These are phyloP conservation scores for Rubia tinctorum DNA, from an alignment of 305 asterid species.

Conservation along the genomic window DNA sequence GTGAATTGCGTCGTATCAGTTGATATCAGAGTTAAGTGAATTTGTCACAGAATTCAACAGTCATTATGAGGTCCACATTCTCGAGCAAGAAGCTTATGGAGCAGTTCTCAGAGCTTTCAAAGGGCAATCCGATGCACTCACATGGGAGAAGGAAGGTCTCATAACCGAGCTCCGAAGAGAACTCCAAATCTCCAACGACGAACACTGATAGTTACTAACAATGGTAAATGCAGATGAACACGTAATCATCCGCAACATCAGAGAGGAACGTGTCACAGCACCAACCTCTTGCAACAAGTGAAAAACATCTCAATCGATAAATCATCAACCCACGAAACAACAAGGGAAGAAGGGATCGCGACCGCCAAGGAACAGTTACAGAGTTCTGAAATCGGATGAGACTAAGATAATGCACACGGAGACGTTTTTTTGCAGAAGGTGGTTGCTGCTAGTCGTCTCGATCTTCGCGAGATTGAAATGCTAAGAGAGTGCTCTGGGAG, in stretches of 20 bases:
- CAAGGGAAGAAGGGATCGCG: too few relatives aligned
- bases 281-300: background rate
- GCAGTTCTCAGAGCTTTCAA: background rate
- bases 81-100: background rate
- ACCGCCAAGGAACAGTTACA: background rate
- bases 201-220: background rate
- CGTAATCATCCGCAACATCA: background rate
- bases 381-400: background rate
- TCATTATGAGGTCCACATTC: background rate
- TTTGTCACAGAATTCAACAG: too few relatives aligned
- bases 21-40: too few relatives aligned
- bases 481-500: background rate
- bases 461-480: background rate
- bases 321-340: too few relatives aligned
- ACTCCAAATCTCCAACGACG: background rate
- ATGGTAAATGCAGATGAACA: background rate
- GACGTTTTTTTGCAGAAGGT: background rate
- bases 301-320: background rate
- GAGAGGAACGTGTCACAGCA: background rate
- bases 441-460: background rate
- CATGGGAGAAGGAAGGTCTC: background rate
- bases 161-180: background rate
- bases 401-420: background rate
- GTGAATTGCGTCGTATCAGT: too few relatives aligned
- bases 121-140: background rate